phyloP scores from a whole-genome alignment of 1,284 basidiomycete genomes.

The Trichosporon faecale region DNA sequence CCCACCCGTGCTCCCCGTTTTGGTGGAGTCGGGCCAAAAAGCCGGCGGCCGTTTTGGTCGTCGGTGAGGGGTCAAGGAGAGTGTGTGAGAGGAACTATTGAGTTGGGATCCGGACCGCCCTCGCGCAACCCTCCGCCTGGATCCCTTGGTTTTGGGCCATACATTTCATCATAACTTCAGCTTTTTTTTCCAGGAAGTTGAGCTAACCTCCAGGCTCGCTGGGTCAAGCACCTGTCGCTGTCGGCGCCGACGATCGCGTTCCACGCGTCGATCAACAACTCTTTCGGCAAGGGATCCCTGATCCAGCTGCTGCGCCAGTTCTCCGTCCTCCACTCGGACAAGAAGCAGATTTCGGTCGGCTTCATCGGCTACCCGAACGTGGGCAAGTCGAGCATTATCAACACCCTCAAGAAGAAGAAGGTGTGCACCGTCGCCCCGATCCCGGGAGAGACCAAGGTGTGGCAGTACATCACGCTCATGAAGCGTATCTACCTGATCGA shows the following conservation, averaged over 20 bases:
- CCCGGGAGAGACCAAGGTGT: slow-evolving; percentile 98
- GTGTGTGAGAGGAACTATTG: slow-evolving; percentile 48
- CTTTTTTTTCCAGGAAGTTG: background rate
- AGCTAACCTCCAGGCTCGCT: slow-evolving; percentile 70
- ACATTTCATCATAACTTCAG: slow-evolving; percentile 20
- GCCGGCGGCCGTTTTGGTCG: slow-evolving; percentile 45
- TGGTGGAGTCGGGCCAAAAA: slow-evolving; percentile 36
- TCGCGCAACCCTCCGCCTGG: slow-evolving; percentile 30
- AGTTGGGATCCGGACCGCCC: slow-evolving; percentile 52
- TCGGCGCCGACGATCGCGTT: slow-evolving; percentile 95
- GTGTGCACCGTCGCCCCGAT: slow-evolving; percentile 96
- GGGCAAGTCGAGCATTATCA: slow-evolving; percentile 96
- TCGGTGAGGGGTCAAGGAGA: slow-evolving; percentile 48
- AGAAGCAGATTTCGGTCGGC: slow-evolving; percentile 98
- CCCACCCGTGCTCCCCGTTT: slow-evolving; percentile 52
- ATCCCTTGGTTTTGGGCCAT: slow-evolving; percentile 55
- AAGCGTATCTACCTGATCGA: slow-evolving; percentile 97
- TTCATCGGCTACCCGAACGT: slow-evolving; percentile 99
- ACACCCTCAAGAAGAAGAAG: slow-evolving; percentile 97
- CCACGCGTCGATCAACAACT: slow-evolving; percentile 98
- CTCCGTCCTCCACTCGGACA: slow-evolving; percentile 93
- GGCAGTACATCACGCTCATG: slow-evolving; percentile 99
- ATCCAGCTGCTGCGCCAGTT: slow-evolving; percentile 97
- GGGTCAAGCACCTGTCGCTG: slow-evolving; percentile 92
- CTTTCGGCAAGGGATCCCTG: slow-evolving; percentile 96